phyloP scores from a whole-genome alignment of 768 basidiomycete genomes.

The Mycena alexandri region DNA sequence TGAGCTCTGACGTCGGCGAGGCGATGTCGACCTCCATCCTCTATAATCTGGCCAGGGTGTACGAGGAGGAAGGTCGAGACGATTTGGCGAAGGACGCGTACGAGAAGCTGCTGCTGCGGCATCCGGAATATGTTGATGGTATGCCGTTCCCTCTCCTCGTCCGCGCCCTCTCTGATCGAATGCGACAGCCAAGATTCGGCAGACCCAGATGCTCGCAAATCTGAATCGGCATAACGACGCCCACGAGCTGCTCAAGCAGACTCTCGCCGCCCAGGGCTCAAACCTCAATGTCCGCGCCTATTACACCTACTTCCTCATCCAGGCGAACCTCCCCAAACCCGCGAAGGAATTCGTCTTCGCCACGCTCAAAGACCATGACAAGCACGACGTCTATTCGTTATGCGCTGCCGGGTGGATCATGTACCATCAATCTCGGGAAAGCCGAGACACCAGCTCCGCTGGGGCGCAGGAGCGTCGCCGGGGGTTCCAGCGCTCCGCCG shows the following conservation, averaged over 20 bases:
- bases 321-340: constrained; percentile 73
- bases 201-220: constrained; percentile 82
- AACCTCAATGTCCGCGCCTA: constrained; percentile 92
- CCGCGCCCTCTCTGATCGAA: constrained; percentile 11
- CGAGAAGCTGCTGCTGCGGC: constrained; percentile 85
- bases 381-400: constrained; percentile 90
- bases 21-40: constrained; percentile 84
- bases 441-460: constrained; percentile 70
- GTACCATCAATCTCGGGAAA: constrained; percentile 90
- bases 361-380: constrained; percentile 88
- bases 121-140: constrained; percentile 98
- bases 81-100: constrained; percentile 87
- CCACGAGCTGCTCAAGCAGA: constrained; percentile 91
- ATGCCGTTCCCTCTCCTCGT: constrained; percentile 44
- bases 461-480: constrained; percentile 78
- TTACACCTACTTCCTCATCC: constrained; percentile 93
- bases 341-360: constrained; percentile 93
- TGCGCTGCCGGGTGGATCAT: constrained; percentile 91
- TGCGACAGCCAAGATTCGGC: constrained; percentile 87
- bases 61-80: constrained; percentile 86
- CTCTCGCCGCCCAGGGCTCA: constrained; percentile 78
- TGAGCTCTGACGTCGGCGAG: constrained; percentile 66
- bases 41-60: constrained; percentile 88
- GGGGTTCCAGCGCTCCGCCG: constrained; percentile 85
- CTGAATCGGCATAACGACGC: constrained; percentile 84